Percentiles rank a stretch among this genome's conserved stretches.
These are phyloP conservation scores for Malassezia vespertilionis DNA, from an alignment of 1,284 basidiomycete genomes.

Conservation along the genomic window DNA sequence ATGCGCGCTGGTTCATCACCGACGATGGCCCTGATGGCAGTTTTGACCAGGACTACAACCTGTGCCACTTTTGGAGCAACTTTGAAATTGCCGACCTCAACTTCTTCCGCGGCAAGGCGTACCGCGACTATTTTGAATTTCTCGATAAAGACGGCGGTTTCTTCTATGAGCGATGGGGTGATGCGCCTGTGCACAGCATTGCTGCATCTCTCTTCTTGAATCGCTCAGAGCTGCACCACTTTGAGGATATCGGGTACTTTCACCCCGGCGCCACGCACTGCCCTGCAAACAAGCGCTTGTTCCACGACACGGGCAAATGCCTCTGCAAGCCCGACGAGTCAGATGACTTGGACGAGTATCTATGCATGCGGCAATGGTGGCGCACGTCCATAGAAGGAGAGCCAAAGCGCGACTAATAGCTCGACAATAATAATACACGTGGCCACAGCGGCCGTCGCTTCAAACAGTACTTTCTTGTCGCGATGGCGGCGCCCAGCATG, in stretches of 20 bases:
- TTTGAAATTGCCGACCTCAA: slow-evolving; percentile 61
- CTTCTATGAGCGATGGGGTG: slow-evolving; percentile 60
- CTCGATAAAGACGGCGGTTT: slow-evolving; percentile 62
- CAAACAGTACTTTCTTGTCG: too few species aligned
- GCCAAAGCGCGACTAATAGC: too few species aligned
- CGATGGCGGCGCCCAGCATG: too few species aligned
- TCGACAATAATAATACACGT: too few species aligned
- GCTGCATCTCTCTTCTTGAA: slow-evolving; percentile 32
- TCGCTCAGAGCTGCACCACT: slow-evolving; percentile 25
- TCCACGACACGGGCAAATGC: slow-evolving; percentile 35
- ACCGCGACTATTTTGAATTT: slow-evolving; percentile 64
- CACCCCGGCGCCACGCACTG: slow-evolving; percentile 37
- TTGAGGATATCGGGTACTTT: slow-evolving; percentile 34
- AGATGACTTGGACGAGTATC: slow-evolving; percentile 31
- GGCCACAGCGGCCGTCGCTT: too few species aligned
- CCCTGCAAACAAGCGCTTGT: slow-evolving; percentile 29
- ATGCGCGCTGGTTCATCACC: slow-evolving; percentile 62
- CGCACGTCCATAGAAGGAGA: slow-evolving; percentile 25
- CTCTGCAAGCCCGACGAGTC: slow-evolving; percentile 35
- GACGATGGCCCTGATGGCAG: slow-evolving; percentile 58
- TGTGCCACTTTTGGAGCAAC: slow-evolving; percentile 13
- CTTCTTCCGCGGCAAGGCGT: slow-evolving; percentile 68
- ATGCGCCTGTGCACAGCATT: slow-evolving; percentile 55
- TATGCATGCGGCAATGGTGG: slow-evolving; percentile 37
- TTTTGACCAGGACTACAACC: slow-evolving; percentile 35